These are phyloP conservation scores for Mycena epipterygia DNA, from an alignment of 768 basidiomycete species.

Conservation along the genomic window DNA sequence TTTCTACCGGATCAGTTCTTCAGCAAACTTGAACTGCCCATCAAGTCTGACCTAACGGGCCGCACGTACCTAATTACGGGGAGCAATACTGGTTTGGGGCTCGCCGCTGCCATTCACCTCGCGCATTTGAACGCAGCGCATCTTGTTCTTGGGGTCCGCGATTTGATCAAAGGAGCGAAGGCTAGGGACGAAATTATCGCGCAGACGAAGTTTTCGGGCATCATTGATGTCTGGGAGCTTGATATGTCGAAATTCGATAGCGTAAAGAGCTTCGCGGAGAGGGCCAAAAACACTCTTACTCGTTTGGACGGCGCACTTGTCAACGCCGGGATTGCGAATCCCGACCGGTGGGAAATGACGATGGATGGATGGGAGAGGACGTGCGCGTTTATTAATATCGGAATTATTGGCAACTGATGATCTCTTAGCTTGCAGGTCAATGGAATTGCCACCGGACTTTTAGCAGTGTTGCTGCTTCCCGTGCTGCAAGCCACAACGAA, in stretches of 20 bases:
- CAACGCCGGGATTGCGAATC: conserved; percentile 42
- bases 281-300: conserved; percentile 38
- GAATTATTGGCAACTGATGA: not conserved
- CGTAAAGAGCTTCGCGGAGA: conserved; percentile 47
- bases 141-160: conserved; percentile 45
- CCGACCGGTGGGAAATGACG: conserved; percentile 30
- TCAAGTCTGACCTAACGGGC: conserved; percentile 43
- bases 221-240: conserved; percentile 48
- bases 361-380: conserved; percentile 50
- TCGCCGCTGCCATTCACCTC: conserved; percentile 46
- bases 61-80: conserved; percentile 55
- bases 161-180: conserved; percentile 37
- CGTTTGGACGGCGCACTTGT: conserved; percentile 48
- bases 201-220: conserved; percentile 36
- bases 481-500: conserved; percentile 18
- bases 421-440: conserved; percentile 27
- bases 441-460: conserved; percentile 22
- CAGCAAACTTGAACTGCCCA: conserved; percentile 18
- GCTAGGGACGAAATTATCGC: conserved; percentile 34
- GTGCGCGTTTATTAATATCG: conserved; percentile 36
- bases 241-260: conserved; percentile 50
- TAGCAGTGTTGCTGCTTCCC: conserved; percentile 25
- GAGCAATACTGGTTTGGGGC: conserved; percentile 54
- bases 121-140: conserved; percentile 44
- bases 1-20: conserved; percentile 26